Conservation (phyloP, 352 stramenopile species). For the Globisporangium splendens region DNA sequence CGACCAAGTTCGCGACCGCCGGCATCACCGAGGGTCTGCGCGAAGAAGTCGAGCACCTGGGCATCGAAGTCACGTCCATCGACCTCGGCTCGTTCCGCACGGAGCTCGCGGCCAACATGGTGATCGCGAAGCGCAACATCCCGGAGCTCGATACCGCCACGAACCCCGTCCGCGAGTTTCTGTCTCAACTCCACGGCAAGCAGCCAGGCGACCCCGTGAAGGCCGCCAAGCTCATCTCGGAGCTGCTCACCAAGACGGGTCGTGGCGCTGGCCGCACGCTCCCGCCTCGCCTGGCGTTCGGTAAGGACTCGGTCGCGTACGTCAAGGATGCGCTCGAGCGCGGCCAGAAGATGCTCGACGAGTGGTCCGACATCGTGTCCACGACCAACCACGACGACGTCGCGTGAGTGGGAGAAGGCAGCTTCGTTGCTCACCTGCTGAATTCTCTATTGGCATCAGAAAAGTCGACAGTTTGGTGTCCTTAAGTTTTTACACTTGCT, state of each 20-base stretch:
- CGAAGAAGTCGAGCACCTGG: slow-evolving; percentile 28
- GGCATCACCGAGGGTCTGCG: slow-evolving; percentile 29
- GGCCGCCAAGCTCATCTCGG: slow-evolving; percentile 5
- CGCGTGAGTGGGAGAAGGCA: no score
- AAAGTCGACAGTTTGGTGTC: no score
- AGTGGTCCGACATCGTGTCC: not conserved
- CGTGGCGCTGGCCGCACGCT: slow-evolving; percentile 5
- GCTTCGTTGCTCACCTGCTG: no score
- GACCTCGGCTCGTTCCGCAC: no score
- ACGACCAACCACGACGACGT: no score
- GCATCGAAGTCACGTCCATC: slow-evolving; percentile 15
- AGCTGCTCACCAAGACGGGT: slow-evolving; percentile 12
- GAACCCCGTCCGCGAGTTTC: no score
- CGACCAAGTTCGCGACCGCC: slow-evolving; percentile 37
- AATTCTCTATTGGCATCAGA: no score
- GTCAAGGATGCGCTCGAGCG: not conserved
- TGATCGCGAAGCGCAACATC: no score
- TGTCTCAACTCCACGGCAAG: no score
- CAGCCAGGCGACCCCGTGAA: slow-evolving; percentile 1
- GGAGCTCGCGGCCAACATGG: no score
- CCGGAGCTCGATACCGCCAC: no score
- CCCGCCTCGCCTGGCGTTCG: slow-evolving; percentile 4
- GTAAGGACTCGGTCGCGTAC: not conserved
- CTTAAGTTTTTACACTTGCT: no score
- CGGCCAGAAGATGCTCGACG: not conserved